Evolutionary conservation across 2,329 filamentous ascomycete genomes (phyloP).

Genomic region (Ceratocystis diversiconidia): DNA sequence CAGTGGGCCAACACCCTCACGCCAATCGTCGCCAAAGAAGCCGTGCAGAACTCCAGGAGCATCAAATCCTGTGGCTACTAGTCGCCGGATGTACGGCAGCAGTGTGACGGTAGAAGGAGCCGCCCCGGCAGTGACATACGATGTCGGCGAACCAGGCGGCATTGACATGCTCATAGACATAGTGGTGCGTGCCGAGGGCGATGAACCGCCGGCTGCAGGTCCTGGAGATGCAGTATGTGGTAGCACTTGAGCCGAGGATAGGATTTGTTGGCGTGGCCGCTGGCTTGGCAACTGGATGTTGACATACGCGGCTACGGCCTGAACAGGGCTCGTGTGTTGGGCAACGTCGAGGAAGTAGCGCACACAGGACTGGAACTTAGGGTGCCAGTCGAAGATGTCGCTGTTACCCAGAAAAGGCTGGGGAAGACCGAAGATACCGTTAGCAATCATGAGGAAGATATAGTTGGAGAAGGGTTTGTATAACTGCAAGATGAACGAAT

Average conservation of each 20-base stretch:
- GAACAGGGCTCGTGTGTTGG: slow-evolving; percentile 68
- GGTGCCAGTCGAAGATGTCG: slow-evolving; percentile 87
- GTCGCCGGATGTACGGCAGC: slow-evolving; percentile 75
- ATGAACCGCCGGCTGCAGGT: slow-evolving; percentile 19
- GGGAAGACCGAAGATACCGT: not conserved
- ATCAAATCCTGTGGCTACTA: slow-evolving; percentile 87
- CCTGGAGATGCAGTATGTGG: slow-evolving; percentile 23
- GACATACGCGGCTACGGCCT: slow-evolving; percentile 77
- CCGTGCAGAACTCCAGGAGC: slow-evolving; percentile 74
- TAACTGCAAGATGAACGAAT: not conserved
- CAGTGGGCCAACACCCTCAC: slow-evolving; percentile 60
- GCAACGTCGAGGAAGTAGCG: slow-evolving; percentile 85
- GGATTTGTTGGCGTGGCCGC: slow-evolving; percentile 29
- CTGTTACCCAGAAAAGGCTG: slow-evolving; percentile 28
- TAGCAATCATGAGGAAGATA: not conserved
- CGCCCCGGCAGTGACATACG: slow-evolving; percentile 21
- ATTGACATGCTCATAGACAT: slow-evolving; percentile 1
- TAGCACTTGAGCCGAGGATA: slow-evolving; percentile 24
- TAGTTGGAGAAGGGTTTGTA: not conserved
- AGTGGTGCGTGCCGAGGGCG: slow-evolving; percentile 16
- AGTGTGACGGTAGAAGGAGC: slow-evolving; percentile 43
- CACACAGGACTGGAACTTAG: slow-evolving; percentile 77
- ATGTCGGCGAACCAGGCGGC: slow-evolving; percentile 7
- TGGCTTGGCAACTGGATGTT: slow-evolving; percentile 89
- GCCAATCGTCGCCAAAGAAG: slow-evolving; percentile 94